Base-by-base conservation (phyloP, 768 basidiomycete genomes). In the Boletus fagicola region DNA sequence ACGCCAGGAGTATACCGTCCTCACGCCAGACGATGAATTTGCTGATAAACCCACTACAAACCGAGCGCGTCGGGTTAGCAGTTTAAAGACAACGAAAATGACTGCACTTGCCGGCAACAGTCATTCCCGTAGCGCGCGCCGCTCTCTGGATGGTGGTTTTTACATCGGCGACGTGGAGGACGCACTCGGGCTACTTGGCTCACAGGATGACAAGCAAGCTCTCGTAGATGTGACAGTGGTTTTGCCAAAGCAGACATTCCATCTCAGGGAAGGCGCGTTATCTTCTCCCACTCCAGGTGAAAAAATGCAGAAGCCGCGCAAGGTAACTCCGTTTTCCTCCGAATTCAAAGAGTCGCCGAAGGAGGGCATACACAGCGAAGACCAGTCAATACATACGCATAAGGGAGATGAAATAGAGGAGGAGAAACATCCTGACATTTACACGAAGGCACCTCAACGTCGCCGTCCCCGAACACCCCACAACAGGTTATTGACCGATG, bases 381-480 rank as follows among this genome's bases (percentile, higher is more conserved):
- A 28, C 31, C 35, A 22, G 16, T 15, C 45, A 3, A 28, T 18
- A 9, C 31, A 44, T n/a, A 26, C 12, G 16, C 8, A 1, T 18
- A 10, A 12, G 0, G 49, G n/a, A 9, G 35, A 22, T 11, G 43
- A 28, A 36, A 36, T 26, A 1, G 38, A 54, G 8, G 45, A 38
- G 35, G 45, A 54, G 36, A 45, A 26, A 3, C 15, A 15, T 5
- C 6, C 30, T 9, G 66, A 70, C 48, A 56, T 57, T 13, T 66
- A 61, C 36, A 66, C 59, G 0, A 53, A 53, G 46, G 64, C 48
- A 11, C 70, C 65, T 13, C 60, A 58, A 28, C 66, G 59, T 24
- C 60, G 36, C 38, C 35, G 15, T 47, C 56, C 68, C 12, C 54
- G 57, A 40, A 39, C 60, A 16, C 36, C 33, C 11, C 35, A 1